Percentiles rank a stretch among this genome's conserved stretches.
phyloP scores from a whole-genome alignment of 106 monocot genomes.

The Dendrobium officinale region DNA sequence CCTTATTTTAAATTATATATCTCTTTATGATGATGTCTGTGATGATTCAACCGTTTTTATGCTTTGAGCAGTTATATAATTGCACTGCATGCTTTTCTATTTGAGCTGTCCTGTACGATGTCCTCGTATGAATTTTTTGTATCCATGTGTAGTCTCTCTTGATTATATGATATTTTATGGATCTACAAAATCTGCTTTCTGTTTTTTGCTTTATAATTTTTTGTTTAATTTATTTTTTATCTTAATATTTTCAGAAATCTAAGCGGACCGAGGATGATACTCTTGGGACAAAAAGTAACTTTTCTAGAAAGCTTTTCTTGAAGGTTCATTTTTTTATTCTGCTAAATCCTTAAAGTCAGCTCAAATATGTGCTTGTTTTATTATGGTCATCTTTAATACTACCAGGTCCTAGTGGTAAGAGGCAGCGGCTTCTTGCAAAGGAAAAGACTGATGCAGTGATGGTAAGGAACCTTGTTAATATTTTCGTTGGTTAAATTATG shows the following conservation, averaged over 20 bases:
- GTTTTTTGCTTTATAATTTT: not conserved
- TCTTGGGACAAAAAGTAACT: conserved; percentile 5
- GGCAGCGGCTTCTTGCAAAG: conserved; percentile 10
- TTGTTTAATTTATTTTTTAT: not conserved
- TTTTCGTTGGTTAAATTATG: not conserved
- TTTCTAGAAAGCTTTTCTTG: not conserved
- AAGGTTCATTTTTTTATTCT: not conserved
- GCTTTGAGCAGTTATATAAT: not conserved
- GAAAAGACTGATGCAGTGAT: not conserved
- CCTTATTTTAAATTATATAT: not conserved
- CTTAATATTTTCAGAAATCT: conserved; percentile 4
- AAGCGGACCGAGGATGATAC: not conserved
- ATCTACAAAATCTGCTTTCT: not conserved
- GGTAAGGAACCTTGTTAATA: not conserved
- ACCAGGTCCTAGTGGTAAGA: conserved; percentile 7
- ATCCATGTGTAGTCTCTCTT: not conserved
- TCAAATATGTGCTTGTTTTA: not conserved
- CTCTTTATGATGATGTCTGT: not conserved
- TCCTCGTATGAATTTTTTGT: not conserved
- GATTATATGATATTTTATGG: not conserved
- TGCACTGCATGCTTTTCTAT: not conserved
- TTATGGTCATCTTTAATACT: conserved; percentile 2
- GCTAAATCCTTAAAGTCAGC: not conserved
- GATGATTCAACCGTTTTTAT: not conserved
- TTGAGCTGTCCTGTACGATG: not conserved